phyloP scores from a whole-genome alignment of 495 filamentous ascomycete species.

The Podospora pseudopauciseta region DNA sequence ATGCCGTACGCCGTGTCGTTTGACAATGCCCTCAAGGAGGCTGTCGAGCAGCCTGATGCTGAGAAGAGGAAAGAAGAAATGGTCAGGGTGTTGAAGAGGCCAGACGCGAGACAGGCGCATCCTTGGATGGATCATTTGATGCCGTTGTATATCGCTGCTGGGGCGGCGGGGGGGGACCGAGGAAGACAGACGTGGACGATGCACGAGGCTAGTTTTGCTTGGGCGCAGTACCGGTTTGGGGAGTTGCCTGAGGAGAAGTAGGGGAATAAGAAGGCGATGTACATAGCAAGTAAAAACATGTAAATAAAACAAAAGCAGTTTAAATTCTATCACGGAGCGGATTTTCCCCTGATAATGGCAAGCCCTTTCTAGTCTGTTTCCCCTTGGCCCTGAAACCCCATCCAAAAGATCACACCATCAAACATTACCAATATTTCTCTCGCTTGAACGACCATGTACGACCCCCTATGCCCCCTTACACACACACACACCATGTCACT shows the following conservation, averaged over 20 bases:
- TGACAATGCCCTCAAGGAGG: slow-evolving; percentile 73
- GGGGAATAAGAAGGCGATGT: slow-evolving; percentile 7
- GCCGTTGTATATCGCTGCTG: slow-evolving; percentile 71
- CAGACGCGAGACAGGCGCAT: slow-evolving; percentile 72
- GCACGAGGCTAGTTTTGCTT: slow-evolving; percentile 64
- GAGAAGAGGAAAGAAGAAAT: slow-evolving; percentile 60
- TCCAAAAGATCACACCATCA: background rate
- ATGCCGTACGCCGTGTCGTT: slow-evolving; percentile 70
- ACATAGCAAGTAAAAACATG: background rate
- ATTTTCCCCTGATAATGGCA: background rate
- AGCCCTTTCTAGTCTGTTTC: background rate
- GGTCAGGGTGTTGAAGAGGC: slow-evolving; percentile 54
- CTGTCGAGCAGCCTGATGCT: slow-evolving; percentile 48
- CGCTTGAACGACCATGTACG: background rate
- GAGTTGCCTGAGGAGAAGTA: slow-evolving; percentile 37
- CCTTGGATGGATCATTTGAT: slow-evolving; percentile 76
- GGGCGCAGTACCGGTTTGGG: slow-evolving; percentile 75
- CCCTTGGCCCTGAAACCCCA: background rate
- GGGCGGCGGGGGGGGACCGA: slow-evolving; percentile 61
- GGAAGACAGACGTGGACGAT: slow-evolving; percentile 63
- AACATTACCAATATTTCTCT: background rate
- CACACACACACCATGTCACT: background rate
- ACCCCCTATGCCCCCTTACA: background rate
- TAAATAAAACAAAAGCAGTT: background rate
- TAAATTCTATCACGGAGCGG: background rate